phyloP scores from a whole-genome alignment of 139 green algal genomes.

The Chlamydomonas sp. region DNA sequence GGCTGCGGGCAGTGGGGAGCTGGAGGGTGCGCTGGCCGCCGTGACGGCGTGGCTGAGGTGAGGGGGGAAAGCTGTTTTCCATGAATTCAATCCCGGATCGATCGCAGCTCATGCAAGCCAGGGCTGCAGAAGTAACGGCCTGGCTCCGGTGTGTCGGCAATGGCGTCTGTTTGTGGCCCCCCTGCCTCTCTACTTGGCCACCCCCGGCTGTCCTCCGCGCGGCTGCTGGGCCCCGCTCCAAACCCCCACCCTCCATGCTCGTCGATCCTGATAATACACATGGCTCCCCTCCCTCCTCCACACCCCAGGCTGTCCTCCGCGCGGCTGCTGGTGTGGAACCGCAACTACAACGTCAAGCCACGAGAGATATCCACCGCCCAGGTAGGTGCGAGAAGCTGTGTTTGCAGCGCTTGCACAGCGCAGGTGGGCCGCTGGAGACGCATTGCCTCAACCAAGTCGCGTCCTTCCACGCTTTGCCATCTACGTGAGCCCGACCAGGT shows the following conservation, averaged over 20 bases:
- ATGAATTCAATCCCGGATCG: background rate
- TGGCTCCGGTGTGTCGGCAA: background rate
- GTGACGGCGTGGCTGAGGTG: conserved; percentile 42
- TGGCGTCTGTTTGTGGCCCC: background rate
- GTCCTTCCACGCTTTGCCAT: no score
- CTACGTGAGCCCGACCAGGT: no score
- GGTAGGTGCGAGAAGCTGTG: no score
- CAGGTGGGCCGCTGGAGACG: no score
- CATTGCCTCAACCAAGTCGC: no score
- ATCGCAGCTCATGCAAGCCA: background rate
- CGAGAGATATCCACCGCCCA: conserved; percentile 38
- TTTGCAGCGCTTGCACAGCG: no score
- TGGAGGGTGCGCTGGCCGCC: conserved; percentile 25
- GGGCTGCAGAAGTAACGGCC: background rate
- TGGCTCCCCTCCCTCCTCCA: background rate
- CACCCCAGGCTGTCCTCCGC: conserved; percentile 16
- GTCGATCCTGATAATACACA: background rate
- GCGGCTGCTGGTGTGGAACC: conserved; percentile 64
- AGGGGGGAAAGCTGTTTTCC: background rate
- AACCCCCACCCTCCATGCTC: background rate
- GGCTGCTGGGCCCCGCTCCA: background rate
- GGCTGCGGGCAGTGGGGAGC: conserved; percentile 5
- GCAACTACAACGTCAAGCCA: conserved; percentile 88
- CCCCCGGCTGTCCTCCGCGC: background rate
- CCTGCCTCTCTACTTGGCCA: background rate